A percentile compares a stretch with the other conserved stretches of the same genome.
Conservation (phyloP, 805 yeast genomes). For the Candida bentonensis region DNA sequence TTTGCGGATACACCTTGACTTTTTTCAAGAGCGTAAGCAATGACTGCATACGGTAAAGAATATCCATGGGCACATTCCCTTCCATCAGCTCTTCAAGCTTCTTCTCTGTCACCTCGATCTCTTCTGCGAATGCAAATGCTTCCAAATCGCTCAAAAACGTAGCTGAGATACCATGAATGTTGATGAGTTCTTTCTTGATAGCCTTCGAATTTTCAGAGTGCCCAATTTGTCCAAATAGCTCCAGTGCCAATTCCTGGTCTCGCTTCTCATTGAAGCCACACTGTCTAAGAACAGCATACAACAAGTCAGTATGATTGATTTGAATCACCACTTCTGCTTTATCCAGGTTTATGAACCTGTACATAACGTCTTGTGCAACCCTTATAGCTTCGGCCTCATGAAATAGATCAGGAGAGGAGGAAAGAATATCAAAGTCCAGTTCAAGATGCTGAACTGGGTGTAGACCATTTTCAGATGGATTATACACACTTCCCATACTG, state of each 20-base stretch:
- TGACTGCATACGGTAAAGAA: constrained; percentile 44
- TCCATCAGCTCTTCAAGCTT: constrained; percentile 58
- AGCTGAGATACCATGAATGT: constrained; percentile 62
- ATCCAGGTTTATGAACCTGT: constrained; percentile 53
- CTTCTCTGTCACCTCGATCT: constrained; percentile 46
- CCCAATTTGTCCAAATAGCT: constrained; percentile 64
- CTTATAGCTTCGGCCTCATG: constrained; percentile 84
- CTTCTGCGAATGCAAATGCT: constrained; percentile 61
- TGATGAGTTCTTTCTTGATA: constrained; percentile 37
- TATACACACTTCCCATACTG: constrained; percentile 68
- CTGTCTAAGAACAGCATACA: constrained; percentile 65
- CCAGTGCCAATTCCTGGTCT: constrained; percentile 53
- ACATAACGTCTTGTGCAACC: constrained; percentile 61
- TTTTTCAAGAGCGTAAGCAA: constrained; percentile 40
- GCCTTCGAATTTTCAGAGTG: constrained; percentile 51
- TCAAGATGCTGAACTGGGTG: constrained; percentile 71
- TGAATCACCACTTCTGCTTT: constrained; percentile 42
- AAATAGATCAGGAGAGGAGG: constrained; percentile 31
- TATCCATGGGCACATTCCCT: constrained; percentile 60
- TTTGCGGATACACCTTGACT: constrained; percentile 43
- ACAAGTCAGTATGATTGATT: constrained; percentile 67
- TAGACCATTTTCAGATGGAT: constrained; percentile 51
- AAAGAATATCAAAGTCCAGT: constrained; percentile 71
- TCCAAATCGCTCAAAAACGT: constrained; percentile 73
- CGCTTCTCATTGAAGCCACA: constrained; percentile 64